These are phyloP conservation scores for Sarcomyxa edulis DNA, from an alignment of 768 basidiomycete genomes.

Conservation along the genomic window DNA sequence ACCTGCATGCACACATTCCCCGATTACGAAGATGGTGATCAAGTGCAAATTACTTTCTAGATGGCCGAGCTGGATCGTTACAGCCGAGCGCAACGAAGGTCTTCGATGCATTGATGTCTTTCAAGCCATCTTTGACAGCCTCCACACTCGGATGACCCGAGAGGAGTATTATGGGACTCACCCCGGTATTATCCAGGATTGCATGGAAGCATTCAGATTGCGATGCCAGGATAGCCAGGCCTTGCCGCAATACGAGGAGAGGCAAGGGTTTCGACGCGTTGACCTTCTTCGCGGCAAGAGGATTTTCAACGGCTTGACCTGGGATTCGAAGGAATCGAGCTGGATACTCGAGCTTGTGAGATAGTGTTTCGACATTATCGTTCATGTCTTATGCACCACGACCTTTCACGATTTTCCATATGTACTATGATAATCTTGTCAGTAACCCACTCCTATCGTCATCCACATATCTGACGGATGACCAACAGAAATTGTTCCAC, in stretches of 20 bases:
- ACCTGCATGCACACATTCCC: constrained; percentile 35
- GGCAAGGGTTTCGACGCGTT: constrained; percentile 48
- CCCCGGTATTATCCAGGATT: constrained; percentile 16
- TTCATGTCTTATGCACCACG: too few relatives aligned
- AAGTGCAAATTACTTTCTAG: constrained; percentile 29
- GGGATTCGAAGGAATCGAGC: constrained; percentile 24
- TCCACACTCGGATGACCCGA: constrained; percentile 34
- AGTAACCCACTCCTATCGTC: too few relatives aligned
- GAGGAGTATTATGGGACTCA: constrained; percentile 27
- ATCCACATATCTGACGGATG: too few relatives aligned
- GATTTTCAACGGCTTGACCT: constrained; percentile 48
- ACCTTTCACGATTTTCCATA: too few relatives aligned
- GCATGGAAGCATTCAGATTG: constrained; percentile 37
- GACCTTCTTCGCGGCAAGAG: constrained; percentile 49
- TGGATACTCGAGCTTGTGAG: constrained; percentile 25
- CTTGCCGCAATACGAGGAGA: constrained; percentile 33
- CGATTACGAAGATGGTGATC: constrained; percentile 46
- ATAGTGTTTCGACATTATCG: too few relatives aligned
- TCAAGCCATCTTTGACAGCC: constrained; percentile 47
- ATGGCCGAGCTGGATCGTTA: constrained; percentile 35
- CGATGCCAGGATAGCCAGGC: constrained; percentile 40
- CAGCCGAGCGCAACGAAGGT: constrained; percentile 35
- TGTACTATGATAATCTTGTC: too few relatives aligned
- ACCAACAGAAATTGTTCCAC: too few relatives aligned
- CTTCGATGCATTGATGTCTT: constrained; percentile 57